Evolutionary conservation across 345 rosid genomes (phyloP), one percentile per base, ranked within the genome.

Genomic region (Trapa bicornis): DNA sequence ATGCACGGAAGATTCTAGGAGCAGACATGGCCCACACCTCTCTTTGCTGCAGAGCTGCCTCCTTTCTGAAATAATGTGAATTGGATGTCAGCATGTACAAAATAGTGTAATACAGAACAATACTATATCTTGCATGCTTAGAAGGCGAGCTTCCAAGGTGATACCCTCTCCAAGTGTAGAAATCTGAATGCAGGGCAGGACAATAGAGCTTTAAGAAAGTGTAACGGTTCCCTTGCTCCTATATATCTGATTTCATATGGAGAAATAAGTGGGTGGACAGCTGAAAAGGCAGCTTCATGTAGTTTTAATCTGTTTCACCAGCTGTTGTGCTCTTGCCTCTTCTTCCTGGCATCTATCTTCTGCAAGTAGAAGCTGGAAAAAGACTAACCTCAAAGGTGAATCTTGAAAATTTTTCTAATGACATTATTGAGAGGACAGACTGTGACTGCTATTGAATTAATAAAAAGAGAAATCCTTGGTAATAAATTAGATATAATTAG

Each of bases 131-230:
- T 80, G 78, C 98, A 96, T 86, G 91, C 88, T 87, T 75, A 86
- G 65, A 80, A 87, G 83, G 70, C 86, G 86, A 71, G 91, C 90
- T 75, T 87, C 96, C 68, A 92, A 73, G 45, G 91, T 84, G 50
- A 80, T 84, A 76, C 98, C 96, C 81, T 89, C 98, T 67, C 96
- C 98, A 66, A 89, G 88, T 48, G 80, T 79, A 67, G 91, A 89
- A 75, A 92, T 88, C 98, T 92, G 78, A 39, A 37, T 15, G 56
- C 37, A 58, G 33, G 4, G 32, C 6, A 61, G 39, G n/a, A 38
- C 69, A 3, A 54, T 38, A 68, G 33, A 42, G 41, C 64, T 33
- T 10, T 37, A 42, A 58, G 65, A 42, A 17, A 47, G 5, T 54
- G 10, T 54, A 38, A 35, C 2, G 35, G 63, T 58, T 38, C 38